Base-by-base conservation (phyloP, 2,329 filamentous ascomycete genomes). In the Trichoderma atroviride region DNA sequence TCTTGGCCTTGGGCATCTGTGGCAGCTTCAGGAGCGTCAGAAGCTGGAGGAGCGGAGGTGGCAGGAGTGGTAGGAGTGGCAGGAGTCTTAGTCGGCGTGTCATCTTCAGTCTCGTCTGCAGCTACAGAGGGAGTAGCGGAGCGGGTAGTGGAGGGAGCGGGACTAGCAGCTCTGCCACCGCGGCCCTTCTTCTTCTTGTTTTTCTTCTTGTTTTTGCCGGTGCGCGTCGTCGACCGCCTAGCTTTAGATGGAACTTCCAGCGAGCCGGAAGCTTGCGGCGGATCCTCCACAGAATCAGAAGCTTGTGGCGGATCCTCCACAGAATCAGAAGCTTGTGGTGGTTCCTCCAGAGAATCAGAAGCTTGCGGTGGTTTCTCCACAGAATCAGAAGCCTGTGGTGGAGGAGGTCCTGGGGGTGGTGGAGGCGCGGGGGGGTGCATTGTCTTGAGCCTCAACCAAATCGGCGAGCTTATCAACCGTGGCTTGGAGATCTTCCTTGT, bases 161-260 rank as follows among this genome's bases (percentile, higher is more conserved):
- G 74, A 9, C 76, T 71, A 6, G 75, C 60, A n/a, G 81, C 79
- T 10, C 83, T 79, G 7, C 79, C 78, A 7, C 79, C 79, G 83
- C 94, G 95, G 80, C 90, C 92, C 86, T 96, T 97, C 83, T 95
- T 97, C 79, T 92, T 94, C 80, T 93, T 94, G 79, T 93, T 96
- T 81, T 94, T 95, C 70, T 85, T 87, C 70, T 83, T 83, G 0
- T 76, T 75, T 4, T 72, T 71, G 16, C 72, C 63, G 13, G 69
- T 68, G 7, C 58, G 40, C 27, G 64, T 16, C 29, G 69, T 33
- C 33, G 75, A 55, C 9, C 75, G 69, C 24, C 50, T 37, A 16
- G 67, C n/a, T 7, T 35, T 37, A 40, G 61, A 31, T 22, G 75
- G 56, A 9, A 75, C 40, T 16, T 64, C 33, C 1, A 27, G 33